Evolutionary conservation across 768 basidiomycete species (phyloP), one percentile per base, ranked within the genome.

Genomic region (Hericium coralloides): DNA sequence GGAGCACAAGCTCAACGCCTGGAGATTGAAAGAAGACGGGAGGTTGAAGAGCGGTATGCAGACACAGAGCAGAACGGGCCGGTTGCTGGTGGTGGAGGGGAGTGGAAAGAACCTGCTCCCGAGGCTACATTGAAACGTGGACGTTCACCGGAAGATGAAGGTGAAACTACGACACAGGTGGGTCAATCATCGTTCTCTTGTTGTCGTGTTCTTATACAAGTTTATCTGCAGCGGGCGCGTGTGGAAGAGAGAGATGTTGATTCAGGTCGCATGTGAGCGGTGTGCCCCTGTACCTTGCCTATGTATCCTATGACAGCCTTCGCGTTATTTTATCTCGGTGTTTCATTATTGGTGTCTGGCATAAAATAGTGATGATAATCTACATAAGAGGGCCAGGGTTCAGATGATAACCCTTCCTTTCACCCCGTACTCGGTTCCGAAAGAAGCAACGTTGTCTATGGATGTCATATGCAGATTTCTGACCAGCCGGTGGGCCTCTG

Each of bases 31-130:
- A 77, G 92, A 64, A 78, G 89, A 67, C 79, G 83, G 63, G 85
- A 91, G 65, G 85, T 89, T 38, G 92, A 94, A 68, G 89, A 91
- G 67, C 83, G 92, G 15, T 95, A 95, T 70, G 79, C 79, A 2
- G 92, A 94, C 64, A 83, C 80, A 1, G 82, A 84, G 60, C 88
- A 89, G 43, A 88, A 83, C 14, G 89, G 84, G 20, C 87, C 85
- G 50, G 85, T 90, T 58, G 91, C 91, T 48, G 78, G 84, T 54
- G 92, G 92, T 25, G 92, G 90, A 55, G 91, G 78, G 56, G 89
- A 92, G 60, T 93, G 90, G 88, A 91, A 87, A 68, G 84, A 87
- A 58, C 74, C 66, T 50, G 63, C 68, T 41, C 67, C 74, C 37
- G 71, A 69, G 48, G 74, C 72, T 8, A 23, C 41, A 38, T 76